Evolutionary conservation across 2,329 filamentous ascomycete genomes (phyloP).

Genomic region (Cyanodermella asteris): DNA sequence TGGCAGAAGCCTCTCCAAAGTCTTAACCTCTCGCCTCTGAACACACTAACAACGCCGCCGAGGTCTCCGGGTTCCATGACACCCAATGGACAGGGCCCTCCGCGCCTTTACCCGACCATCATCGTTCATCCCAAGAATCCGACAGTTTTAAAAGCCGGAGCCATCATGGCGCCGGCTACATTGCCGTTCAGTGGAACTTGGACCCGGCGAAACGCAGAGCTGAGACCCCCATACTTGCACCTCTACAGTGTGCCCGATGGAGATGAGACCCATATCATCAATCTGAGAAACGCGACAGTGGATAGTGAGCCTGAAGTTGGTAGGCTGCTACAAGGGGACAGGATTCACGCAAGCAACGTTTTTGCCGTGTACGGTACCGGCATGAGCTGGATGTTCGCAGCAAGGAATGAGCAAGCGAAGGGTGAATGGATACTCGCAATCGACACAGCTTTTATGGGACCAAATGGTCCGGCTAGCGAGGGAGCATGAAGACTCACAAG

Average conservation of each 20-base stretch:
- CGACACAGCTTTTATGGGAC: slow-evolving; percentile 51
- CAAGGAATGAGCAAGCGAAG: slow-evolving; percentile 74
- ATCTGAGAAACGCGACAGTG: slow-evolving; percentile 70
- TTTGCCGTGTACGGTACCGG: slow-evolving; percentile 89
- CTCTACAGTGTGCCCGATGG: slow-evolving; percentile 68
- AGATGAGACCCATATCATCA: slow-evolving; percentile 77
- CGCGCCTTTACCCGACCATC: slow-evolving; percentile 53
- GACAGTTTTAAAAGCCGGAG: slow-evolving; percentile 63
- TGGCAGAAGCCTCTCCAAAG: too few relatives aligned
- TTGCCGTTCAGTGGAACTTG: slow-evolving; percentile 23
- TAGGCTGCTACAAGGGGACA: slow-evolving; percentile 38
- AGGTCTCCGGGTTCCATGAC: slow-evolving; percentile 7
- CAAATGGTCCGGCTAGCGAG: too few relatives aligned
- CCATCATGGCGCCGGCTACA: slow-evolving; percentile 58
- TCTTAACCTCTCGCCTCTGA: not conserved
- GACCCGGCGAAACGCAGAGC: slow-evolving; percentile 82
- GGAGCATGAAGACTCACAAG: too few relatives aligned
- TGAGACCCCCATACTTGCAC: slow-evolving; percentile 77
- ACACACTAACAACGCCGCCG: not conserved
- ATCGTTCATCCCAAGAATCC: slow-evolving; percentile 62
- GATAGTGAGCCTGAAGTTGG: slow-evolving; percentile 81
- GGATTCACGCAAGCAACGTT: slow-evolving; percentile 33
- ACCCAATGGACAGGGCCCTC: too few relatives aligned
- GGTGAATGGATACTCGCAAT: slow-evolving; percentile 93
- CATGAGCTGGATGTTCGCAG: slow-evolving; percentile 89